phyloP scores from a whole-genome alignment of 768 basidiomycete species.

The Pisolithus sp. region DNA sequence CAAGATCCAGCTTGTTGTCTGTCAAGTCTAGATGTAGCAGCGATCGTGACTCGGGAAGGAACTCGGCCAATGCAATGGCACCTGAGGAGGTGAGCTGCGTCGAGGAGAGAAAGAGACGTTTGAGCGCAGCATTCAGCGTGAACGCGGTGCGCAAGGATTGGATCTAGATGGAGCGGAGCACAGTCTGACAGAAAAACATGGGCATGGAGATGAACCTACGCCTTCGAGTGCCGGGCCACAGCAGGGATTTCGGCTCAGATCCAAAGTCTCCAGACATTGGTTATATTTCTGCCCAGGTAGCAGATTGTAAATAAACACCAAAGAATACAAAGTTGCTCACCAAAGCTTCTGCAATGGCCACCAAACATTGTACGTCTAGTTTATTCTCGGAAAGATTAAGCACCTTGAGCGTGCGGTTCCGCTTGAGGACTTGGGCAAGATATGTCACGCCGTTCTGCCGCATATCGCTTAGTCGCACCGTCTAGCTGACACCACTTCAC shows the following conservation, averaged over 20 bases:
- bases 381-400: slow-evolving; percentile 94
- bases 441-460: slow-evolving; percentile 71
- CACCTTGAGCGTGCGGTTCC: slow-evolving; percentile 91
- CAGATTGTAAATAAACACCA: background rate
- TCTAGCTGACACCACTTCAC: background rate
- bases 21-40: slow-evolving; percentile 91
- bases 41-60: slow-evolving; percentile 83
- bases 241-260: slow-evolving; percentile 90
- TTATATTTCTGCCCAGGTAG: slow-evolving; percentile 76
- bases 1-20: slow-evolving; percentile 73
- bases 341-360: slow-evolving; percentile 80
- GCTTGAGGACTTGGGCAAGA: slow-evolving; percentile 91
- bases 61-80: slow-evolving; percentile 93
- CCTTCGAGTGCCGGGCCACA: slow-evolving; percentile 86
- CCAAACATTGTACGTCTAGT: slow-evolving; percentile 76
- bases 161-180: slow-evolving; percentile 37
- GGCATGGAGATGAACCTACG: slow-evolving; percentile 39
- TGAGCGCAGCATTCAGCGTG: slow-evolving; percentile 85
- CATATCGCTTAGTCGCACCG: background rate
- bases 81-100: slow-evolving; percentile 76
- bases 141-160: slow-evolving; percentile 89
- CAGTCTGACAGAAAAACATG: background rate
- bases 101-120: slow-evolving; percentile 84
- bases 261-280: slow-evolving; percentile 85
- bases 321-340: slow-evolving; percentile 37